phyloP scores from a whole-genome alignment of 73 alveolate species.

The Paraurostyla sp. region DNA sequence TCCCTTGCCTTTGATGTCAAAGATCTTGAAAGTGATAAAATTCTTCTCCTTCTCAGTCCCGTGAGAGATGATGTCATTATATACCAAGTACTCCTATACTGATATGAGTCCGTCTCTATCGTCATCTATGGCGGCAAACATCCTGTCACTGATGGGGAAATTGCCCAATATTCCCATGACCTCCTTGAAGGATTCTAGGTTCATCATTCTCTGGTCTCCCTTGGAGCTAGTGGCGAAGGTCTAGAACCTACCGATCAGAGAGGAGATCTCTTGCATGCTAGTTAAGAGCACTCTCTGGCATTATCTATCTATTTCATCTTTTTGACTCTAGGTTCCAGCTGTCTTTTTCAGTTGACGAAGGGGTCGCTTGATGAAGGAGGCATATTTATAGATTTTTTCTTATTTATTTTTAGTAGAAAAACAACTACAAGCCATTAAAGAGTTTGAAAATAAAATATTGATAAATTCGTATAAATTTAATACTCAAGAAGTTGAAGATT shows the following conservation, averaged over 20 bases:
- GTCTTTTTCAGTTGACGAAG: neutral
- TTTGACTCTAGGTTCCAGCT: neutral
- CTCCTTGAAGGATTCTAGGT: neutral
- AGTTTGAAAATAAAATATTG: too few relatives aligned
- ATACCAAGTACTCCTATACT: slow-evolving; percentile 54
- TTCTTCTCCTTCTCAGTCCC: slow-evolving; percentile 59
- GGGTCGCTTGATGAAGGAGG: neutral
- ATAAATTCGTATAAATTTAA: too few relatives aligned
- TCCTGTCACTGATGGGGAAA: slow-evolving; percentile 40
- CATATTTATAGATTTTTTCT: too few relatives aligned
- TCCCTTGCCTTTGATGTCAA: slow-evolving; percentile 44
- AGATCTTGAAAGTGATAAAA: slow-evolving; percentile 52
- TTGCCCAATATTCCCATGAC: slow-evolving; percentile 38
- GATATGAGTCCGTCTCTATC: slow-evolving; percentile 57
- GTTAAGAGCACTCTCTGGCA: slow-evolving; percentile 38
- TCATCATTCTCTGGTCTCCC: slow-evolving; percentile 45
- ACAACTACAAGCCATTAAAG: too few relatives aligned
- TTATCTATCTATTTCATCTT: slow-evolving; percentile 5
- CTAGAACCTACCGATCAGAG: slow-evolving; percentile 22
- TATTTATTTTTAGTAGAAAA: too few relatives aligned
- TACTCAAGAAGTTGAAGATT: too few relatives aligned
- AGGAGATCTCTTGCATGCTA: slow-evolving; percentile 35
- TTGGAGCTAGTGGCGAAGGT: neutral
- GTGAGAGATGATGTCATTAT: slow-evolving; percentile 59
- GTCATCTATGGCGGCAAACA: slow-evolving; percentile 47